Evolutionary conservation across 164 flowering plant genomes (phyloP), one percentile per base, ranked within the genome.

Genomic region (Vitis amurensis): DNA sequence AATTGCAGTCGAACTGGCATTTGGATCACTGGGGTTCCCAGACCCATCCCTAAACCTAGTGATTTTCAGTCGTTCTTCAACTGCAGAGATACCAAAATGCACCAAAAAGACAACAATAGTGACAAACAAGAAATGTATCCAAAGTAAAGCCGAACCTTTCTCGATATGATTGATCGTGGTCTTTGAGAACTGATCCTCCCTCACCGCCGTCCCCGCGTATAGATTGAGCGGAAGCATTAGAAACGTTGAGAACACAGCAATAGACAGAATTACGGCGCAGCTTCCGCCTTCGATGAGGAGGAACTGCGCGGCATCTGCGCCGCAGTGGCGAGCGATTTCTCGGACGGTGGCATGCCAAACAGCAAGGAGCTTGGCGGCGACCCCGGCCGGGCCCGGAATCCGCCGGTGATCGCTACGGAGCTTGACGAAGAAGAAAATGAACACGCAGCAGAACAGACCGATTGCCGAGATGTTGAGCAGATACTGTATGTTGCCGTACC

Each of bases 401-500:
- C 89, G 88, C 19, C 91, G 91, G 80, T 96, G 99, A 66, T 93
- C 99, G 82, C 92, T 85, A 8, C 98, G 93, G 16, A 96, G 94
- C 92, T 96, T 96, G 17, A 88, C 86, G 80, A 91, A 82, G 74
- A 96, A 30, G 83, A 96, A 96, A 61, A 96, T 86, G 66, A 86
- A 73, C 58, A 89, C 79, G 76, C 99, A 96, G 59, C 78, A 84
- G 31, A 80, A 63, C 8, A 95, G 83, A 6, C 99, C 99, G 47
- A 92, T 79, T 2, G 88, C 84, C 16, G 99, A 96, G 75, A 93
- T 93, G 82, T 96, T 96, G 70, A 93, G 72, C 1, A 96, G 85
- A 77, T 96, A 93, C 75, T 96, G 91, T 30, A 96, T 96, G 82
- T 88, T 96, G 0, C 99, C 99, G 74, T 90, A 92, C 99, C 99